A percentile compares a stretch with the other conserved stretches of the same genome.
Conservation (phyloP, 768 basidiomycete genomes). For the Termitomyces sp. region DNA sequence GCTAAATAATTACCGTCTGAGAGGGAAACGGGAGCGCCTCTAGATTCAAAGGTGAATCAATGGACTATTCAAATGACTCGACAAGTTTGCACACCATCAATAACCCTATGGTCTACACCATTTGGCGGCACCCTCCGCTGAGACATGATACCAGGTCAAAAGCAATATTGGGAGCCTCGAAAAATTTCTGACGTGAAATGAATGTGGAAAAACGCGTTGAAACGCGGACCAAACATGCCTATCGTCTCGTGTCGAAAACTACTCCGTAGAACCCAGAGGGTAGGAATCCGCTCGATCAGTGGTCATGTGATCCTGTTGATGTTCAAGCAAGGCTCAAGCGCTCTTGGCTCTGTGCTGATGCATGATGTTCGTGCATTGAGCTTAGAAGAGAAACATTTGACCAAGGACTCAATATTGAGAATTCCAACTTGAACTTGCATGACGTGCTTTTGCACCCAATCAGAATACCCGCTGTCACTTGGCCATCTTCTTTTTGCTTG, state of each 20-base stretch:
- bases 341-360: no score
- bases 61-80: background rate
- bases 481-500: no score
- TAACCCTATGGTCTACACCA: no score
- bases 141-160: background rate
- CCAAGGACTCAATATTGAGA: no score
- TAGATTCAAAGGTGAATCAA: background rate
- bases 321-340: no score
- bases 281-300: background rate
- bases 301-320: background rate
- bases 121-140: background rate
- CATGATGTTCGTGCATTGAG: no score
- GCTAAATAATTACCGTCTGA: background rate
- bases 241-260: background rate
- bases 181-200: background rate
- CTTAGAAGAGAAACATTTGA: no score
- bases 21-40: constrained; percentile 3
- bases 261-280: background rate
- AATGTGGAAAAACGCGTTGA: background rate
- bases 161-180: background rate
- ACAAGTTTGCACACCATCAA: background rate
- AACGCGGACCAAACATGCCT: background rate
- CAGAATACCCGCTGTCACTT: no score
- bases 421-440: no score
- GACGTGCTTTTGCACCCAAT: no score